A percentile compares a stretch with the other conserved stretches of the same genome.
Evolutionary conservation across 768 basidiomycete genomes (phyloP).

Genomic region (Daedaleopsis sinensis): DNA sequence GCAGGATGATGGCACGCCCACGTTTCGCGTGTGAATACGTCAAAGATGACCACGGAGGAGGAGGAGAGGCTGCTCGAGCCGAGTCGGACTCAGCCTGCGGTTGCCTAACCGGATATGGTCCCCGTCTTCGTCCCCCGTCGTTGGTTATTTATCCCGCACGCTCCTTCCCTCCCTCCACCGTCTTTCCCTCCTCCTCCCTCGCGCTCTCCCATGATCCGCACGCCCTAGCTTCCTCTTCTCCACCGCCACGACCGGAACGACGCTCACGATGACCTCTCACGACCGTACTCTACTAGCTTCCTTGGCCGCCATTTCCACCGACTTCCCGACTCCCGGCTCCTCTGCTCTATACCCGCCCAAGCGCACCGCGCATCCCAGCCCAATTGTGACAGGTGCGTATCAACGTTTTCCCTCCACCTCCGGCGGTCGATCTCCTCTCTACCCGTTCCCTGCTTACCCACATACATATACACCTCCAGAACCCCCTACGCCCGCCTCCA

Average conservation of each 20-base stretch:
- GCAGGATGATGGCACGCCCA: slow-evolving; percentile 5
- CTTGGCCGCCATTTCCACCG: slow-evolving; percentile 11
- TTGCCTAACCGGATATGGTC: slow-evolving; percentile 18
- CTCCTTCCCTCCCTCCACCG: not conserved
- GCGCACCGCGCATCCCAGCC: slow-evolving; percentile 14
- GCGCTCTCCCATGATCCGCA: slow-evolving; percentile 9
- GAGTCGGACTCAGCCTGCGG: not conserved
- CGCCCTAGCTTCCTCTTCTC: slow-evolving; percentile 2
- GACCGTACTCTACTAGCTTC: slow-evolving; percentile 16
- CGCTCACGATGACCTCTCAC: slow-evolving; percentile 20
- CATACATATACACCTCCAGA: slow-evolving; percentile 2
- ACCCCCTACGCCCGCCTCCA: slow-evolving; percentile 21
- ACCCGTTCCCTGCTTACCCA: not conserved
- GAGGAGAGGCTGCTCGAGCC: not conserved
- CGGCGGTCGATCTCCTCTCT: not conserved
- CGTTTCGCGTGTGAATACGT: slow-evolving; percentile 16
- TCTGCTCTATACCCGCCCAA: slow-evolving; percentile 15
- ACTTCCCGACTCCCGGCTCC: slow-evolving; percentile 10
- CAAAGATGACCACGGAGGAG: slow-evolving; percentile 8
- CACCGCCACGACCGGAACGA: slow-evolving; percentile 14
- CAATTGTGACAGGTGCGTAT: slow-evolving; percentile 15
- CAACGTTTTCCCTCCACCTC: not conserved
- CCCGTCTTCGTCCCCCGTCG: slow-evolving; percentile 1
- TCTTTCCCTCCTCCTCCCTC: slow-evolving; percentile 3
- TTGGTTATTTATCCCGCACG: slow-evolving; percentile 7